Conservation (phyloP, 306 rosid species). For the Pterocarpus santalinus region DNA sequence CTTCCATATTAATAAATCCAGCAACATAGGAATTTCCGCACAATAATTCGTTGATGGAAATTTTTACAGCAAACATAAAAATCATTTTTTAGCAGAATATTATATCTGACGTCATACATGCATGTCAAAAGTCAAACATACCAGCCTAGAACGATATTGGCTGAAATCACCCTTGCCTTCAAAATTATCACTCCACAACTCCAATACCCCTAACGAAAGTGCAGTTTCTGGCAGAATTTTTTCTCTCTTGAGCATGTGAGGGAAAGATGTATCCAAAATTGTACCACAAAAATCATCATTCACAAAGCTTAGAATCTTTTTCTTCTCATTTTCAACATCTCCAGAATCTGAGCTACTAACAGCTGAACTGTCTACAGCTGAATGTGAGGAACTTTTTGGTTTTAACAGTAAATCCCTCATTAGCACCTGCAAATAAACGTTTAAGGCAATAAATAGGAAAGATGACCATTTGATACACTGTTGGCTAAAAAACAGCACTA, state of each 20-base stretch:
- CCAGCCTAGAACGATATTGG: conserved; percentile 93
- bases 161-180: conserved; percentile 90
- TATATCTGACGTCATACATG: conserved; percentile 24
- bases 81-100: conserved; percentile 23
- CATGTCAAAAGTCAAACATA: conserved; percentile 51
- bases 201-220: conserved; percentile 71
- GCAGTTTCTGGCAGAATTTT: conserved; percentile 70
- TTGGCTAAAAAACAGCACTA: conserved; percentile 16
- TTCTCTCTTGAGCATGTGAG: conserved; percentile 86
- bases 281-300: conserved; percentile 72
- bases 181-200: conserved; percentile 94
- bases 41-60: conserved; percentile 6
- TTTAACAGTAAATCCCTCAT: conserved; percentile 88
- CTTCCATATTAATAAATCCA: conserved; percentile 20
- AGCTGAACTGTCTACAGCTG: conserved; percentile 64
- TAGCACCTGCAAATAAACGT: conserved; percentile 62
- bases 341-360: conserved; percentile 60
- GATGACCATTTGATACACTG: conserved; percentile 32
- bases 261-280: conserved; percentile 84
- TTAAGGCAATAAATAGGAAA: conserved; percentile 47
- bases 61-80: conserved; percentile 23
- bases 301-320: conserved; percentile 63
- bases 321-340: conserved; percentile 66
- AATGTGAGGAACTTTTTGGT: conserved; percentile 65
- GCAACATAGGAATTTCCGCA: conserved; percentile 7